A percentile compares a stretch with the other conserved stretches of the same genome.
Conservation (phyloP, 352 stramenopile genomes). For the Phytophthora capsici region DNA sequence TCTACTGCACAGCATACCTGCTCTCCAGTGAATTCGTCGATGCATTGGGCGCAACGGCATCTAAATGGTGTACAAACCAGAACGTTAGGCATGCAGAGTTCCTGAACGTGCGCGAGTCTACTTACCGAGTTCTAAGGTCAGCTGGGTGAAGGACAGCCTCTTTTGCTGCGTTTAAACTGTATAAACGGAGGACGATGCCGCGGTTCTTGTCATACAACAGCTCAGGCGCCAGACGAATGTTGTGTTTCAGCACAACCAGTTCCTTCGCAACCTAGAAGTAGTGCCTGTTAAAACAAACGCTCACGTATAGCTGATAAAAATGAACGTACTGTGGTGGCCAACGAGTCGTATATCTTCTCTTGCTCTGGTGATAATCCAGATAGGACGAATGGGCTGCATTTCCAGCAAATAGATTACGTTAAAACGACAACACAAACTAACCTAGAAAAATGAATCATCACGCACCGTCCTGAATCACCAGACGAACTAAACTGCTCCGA, state of each 20-base stretch:
- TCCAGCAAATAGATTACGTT: constrained; percentile 5
- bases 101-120: neutral
- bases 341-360: constrained; percentile 68
- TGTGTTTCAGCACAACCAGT: constrained; percentile 79
- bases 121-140: constrained; percentile 73
- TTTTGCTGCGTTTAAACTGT: constrained; percentile 73
- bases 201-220: constrained; percentile 81
- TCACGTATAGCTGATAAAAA: neutral
- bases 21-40: constrained; percentile 87
- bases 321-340: constrained; percentile 61
- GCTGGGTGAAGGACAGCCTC: constrained; percentile 76
- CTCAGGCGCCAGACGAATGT: constrained; percentile 71
- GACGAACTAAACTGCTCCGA: constrained; percentile 74
- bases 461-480: constrained; percentile 77
- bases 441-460: constrained; percentile 4
- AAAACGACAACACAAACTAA: neutral
- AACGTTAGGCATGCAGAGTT: neutral
- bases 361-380: constrained; percentile 70
- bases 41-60: constrained; percentile 86
- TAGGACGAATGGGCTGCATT: constrained; percentile 77
- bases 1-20: constrained; percentile 45
- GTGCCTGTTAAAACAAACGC: neutral
- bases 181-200: constrained; percentile 82
- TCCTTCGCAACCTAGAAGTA: constrained; percentile 71
- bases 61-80: constrained; percentile 30